Evolutionary conservation across 2,329 filamentous ascomycete species (phyloP).

Genomic region (Colletotrichum echinochloae): DNA sequence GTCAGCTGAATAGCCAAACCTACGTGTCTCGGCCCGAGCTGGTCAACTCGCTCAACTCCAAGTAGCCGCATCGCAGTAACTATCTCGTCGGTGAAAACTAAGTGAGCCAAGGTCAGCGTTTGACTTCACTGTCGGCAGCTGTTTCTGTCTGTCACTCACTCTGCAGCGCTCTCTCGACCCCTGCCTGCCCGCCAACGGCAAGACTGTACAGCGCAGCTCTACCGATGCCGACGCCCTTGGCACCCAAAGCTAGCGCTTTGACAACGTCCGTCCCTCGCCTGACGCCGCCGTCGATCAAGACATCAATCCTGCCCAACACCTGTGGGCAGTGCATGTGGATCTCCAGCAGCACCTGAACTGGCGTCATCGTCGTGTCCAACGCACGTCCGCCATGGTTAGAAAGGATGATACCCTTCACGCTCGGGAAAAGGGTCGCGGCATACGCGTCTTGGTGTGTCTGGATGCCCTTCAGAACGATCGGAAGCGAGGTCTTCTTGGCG

Average conservation of each 20-base stretch:
- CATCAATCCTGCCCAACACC: conserved; percentile 61
- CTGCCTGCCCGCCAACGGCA: conserved; percentile 63
- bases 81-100: conserved; percentile 46
- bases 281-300: conserved; percentile 66
- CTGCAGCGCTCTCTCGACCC: conserved; percentile 65
- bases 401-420: conserved; percentile 64
- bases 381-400: conserved; percentile 71
- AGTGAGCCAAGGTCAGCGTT: not conserved
- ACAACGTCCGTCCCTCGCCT: conserved; percentile 66
- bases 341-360: conserved; percentile 60
- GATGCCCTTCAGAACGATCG: conserved; percentile 68
- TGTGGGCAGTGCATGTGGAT: conserved; percentile 62
- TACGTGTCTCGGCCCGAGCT: conserved; percentile 44
- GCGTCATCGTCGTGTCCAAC: conserved; percentile 53
- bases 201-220: conserved; percentile 65
- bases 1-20: conserved; percentile 7
- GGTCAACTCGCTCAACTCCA: conserved; percentile 43
- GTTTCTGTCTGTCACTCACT: conserved; percentile 56
- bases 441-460: conserved; percentile 64
- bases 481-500: conserved; percentile 56
- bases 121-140: not conserved
- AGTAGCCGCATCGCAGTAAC: conserved; percentile 45
- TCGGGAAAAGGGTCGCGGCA: conserved; percentile 35
- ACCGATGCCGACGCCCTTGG: conserved; percentile 65
- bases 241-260: conserved; percentile 65